phyloP scores from a whole-genome alignment of 805 yeast genomes.

The Teunomyces funiuensis region DNA sequence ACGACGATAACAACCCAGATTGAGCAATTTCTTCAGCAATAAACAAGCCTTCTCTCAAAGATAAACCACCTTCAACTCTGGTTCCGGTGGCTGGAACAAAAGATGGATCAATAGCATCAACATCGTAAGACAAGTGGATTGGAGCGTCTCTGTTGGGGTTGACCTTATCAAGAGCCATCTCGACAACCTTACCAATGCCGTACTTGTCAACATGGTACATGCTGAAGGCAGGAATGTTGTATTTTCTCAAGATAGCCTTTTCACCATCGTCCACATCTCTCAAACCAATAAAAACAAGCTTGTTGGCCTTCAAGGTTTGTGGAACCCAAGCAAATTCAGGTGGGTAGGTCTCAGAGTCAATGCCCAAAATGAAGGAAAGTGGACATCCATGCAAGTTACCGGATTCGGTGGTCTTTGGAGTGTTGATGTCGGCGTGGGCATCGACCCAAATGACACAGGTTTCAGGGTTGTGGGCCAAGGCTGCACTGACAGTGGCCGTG shows the following conservation, averaged over 20 bases:
- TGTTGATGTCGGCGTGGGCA: constrained; percentile 97
- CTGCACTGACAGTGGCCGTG: constrained; percentile 87
- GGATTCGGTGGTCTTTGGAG: constrained; percentile 76
- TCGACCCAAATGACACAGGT: constrained; percentile 94
- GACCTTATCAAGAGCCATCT: constrained; percentile 80
- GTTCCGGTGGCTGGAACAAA: constrained; percentile 98
- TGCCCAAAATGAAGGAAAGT: constrained; percentile 83
- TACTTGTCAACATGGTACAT: constrained; percentile 96
- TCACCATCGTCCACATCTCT: constrained; percentile 92
- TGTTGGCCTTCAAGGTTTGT: constrained; percentile 58
- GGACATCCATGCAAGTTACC: constrained; percentile 98
- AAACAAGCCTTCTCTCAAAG: constrained; percentile 91
- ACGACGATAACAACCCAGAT: constrained; percentile 81
- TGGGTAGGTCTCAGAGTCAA: constrained; percentile 66
- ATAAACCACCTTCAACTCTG: constrained; percentile 93
- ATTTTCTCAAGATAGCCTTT: constrained; percentile 65
- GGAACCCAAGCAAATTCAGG: constrained; percentile 82
- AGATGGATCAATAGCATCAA: constrained; percentile 93
- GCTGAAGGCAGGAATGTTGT: constrained; percentile 79
- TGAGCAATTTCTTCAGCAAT: constrained; percentile 89
- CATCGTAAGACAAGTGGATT: constrained; percentile 89
- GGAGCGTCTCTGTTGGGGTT: constrained; percentile 71
- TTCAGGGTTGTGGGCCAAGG: constrained; percentile 74
- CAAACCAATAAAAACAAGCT: constrained; percentile 89
- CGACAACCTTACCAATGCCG: constrained; percentile 89